Percentiles rank a stretch among this genome's conserved stretches.
phyloP scores from a whole-genome alignment of 2,329 filamentous ascomycete species.

The Scedosporium boydii region DNA sequence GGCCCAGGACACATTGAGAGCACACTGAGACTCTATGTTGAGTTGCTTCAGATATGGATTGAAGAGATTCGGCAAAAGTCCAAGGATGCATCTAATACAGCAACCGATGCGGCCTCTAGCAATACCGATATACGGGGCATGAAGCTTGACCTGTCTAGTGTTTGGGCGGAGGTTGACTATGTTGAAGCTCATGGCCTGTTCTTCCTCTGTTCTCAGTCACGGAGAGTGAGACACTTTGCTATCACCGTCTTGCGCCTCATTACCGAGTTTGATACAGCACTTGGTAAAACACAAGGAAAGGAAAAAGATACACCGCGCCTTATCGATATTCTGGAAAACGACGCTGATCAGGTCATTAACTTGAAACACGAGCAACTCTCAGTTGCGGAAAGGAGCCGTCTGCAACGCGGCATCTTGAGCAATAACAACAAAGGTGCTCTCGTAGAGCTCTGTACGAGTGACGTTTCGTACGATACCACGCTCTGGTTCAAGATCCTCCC shows the following conservation, averaged over 20 bases:
- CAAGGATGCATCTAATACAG: constrained; percentile 58
- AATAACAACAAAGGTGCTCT: constrained; percentile 77
- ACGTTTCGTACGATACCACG: constrained; percentile 87
- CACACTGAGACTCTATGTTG: constrained; percentile 84
- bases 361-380: constrained; percentile 87
- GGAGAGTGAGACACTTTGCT: constrained; percentile 78
- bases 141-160: constrained; percentile 75
- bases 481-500: constrained; percentile 98
- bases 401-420: constrained; percentile 82
- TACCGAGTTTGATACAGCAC: constrained; percentile 82
- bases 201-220: constrained; percentile 92
- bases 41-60: constrained; percentile 93
- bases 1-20: constrained; percentile 91
- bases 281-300: constrained; percentile 55
- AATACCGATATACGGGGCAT: constrained; percentile 58
- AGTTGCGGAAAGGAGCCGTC: constrained; percentile 80
- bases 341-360: constrained; percentile 80
- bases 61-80: constrained; percentile 88
- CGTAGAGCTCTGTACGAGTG: constrained; percentile 90
- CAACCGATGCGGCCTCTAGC: constrained; percentile 45
- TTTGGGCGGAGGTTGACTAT: constrained; percentile 91
- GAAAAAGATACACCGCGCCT: constrained; percentile 62
- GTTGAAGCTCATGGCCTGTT: constrained; percentile 95
- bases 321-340: constrained; percentile 85
- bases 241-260: constrained; percentile 88